A percentile compares a stretch with the other conserved stretches of the same genome.
Evolutionary conservation across 352 stramenopile genomes (phyloP).

Genomic region (Phytophthora citrophthora): DNA sequence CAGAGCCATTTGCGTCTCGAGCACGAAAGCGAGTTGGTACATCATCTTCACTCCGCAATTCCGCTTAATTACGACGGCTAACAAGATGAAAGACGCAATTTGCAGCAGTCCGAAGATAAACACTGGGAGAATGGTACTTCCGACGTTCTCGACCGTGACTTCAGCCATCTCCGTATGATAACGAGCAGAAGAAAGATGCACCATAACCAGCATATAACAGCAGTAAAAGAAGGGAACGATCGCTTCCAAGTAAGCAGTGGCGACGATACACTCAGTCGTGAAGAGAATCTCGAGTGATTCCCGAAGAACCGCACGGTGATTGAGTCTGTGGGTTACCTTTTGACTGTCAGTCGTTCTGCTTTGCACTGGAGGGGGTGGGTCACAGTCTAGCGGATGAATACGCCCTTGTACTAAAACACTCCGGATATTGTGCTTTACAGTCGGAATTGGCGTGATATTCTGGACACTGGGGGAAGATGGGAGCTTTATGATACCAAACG

Average conservation of each 20-base stretch:
- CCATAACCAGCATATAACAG: conserved; percentile 26
- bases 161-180: conserved; percentile 25
- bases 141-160: conserved; percentile 8
- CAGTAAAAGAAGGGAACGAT: conserved; percentile 45
- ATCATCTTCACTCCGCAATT: conserved; percentile 25
- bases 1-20: conserved; percentile 31
- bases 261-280: conserved; percentile 38
- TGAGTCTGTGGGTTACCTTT: background rate
- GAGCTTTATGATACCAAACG: background rate
- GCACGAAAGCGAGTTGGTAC: conserved; percentile 42
- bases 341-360: background rate
- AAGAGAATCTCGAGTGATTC: conserved; percentile 29
- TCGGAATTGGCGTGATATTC: background rate
- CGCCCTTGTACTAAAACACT: conserved; percentile 10
- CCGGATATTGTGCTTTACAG: background rate
- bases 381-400: conserved; percentile 1
- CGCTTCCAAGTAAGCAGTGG: conserved; percentile 44
- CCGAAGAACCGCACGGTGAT: background rate
- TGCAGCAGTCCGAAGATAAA: conserved; percentile 30
- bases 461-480: conserved; percentile 2
- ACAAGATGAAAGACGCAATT: conserved; percentile 26
- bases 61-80: conserved; percentile 26
- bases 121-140: conserved; percentile 12
- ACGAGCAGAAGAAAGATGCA: conserved; percentile 20
- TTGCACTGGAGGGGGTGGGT: background rate